These are phyloP conservation scores for Ceratocystis papillata DNA, from an alignment of 2,329 filamentous ascomycete species.

Conservation along the genomic window DNA sequence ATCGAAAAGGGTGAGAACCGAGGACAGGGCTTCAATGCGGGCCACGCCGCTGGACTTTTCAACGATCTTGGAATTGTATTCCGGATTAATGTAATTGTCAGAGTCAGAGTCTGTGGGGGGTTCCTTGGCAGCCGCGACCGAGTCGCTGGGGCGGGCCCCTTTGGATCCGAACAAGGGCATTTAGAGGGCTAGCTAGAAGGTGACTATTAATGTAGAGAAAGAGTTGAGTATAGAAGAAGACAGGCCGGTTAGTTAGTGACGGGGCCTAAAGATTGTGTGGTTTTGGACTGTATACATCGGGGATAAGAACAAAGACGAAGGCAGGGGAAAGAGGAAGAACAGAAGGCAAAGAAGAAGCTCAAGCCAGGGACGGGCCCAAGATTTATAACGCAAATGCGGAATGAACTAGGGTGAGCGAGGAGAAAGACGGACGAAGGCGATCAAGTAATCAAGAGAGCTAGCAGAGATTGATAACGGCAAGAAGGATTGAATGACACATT, in stretches of 20 bases:
- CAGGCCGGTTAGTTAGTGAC: not conserved
- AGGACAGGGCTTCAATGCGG: slow-evolving; percentile 48
- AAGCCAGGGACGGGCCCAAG: not conserved
- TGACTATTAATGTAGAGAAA: not conserved
- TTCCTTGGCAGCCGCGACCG: no score
- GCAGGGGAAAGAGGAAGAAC: not conserved
- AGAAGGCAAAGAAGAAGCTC: not conserved
- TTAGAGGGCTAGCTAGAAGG: not conserved
- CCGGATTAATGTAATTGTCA: slow-evolving; percentile 16
- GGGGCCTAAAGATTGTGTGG: not conserved
- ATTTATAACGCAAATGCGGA: not conserved
- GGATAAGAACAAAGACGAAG: not conserved
- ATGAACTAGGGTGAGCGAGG: not conserved
- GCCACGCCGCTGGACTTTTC: slow-evolving; percentile 43
- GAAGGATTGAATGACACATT: slow-evolving; percentile 4
- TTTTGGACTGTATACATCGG: not conserved
- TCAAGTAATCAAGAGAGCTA: not conserved
- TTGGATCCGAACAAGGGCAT: not conserved
- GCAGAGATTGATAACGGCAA: slow-evolving; percentile 1
- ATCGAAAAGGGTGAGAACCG: slow-evolving; percentile 42
- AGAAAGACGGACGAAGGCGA: not conserved
- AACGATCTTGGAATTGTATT: slow-evolving; percentile 16
- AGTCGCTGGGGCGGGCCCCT: not conserved
- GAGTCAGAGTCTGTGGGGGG: not conserved
- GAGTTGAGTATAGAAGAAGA: not conserved